A percentile compares a stretch with the other conserved stretches of the same genome.
phyloP scores from a whole-genome alignment of 345 rosid genomes.

The Capsella bursapastoris region DNA sequence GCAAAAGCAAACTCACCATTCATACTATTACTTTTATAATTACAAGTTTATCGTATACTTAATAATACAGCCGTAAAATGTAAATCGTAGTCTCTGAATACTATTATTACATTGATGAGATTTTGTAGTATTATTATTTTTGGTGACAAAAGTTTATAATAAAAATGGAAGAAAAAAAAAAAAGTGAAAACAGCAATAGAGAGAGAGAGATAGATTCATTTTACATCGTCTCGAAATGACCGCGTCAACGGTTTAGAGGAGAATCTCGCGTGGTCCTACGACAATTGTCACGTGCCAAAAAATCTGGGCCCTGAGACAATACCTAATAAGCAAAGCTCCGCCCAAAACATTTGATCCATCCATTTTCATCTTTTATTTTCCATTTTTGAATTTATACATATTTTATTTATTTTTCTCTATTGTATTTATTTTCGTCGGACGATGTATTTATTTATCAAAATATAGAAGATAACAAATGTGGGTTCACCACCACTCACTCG shows the following conservation, averaged over 20 bases:
- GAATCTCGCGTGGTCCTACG: slow-evolving; percentile 34
- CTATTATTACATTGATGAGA: too few relatives aligned
- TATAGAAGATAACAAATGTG: slow-evolving; percentile 14
- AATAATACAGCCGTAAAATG: too few relatives aligned
- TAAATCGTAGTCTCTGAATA: too few relatives aligned
- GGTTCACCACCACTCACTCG: slow-evolving; percentile 32
- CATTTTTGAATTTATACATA: not conserved
- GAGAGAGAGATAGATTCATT: slow-evolving; percentile 16
- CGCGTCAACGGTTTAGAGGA: slow-evolving; percentile 31
- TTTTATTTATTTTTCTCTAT: not conserved
- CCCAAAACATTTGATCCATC: slow-evolving; percentile 39
- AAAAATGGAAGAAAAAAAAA: too few relatives aligned
- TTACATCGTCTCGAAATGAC: slow-evolving; percentile 31
- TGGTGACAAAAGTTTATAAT: too few relatives aligned
- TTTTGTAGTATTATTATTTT: too few relatives aligned
- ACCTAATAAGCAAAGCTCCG: slow-evolving; percentile 37
- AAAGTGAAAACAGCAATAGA: too few relatives aligned
- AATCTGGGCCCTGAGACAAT: slow-evolving; percentile 38
- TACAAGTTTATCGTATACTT: too few relatives aligned
- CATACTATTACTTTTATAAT: too few relatives aligned
- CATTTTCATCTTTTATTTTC: slow-evolving; percentile 29
- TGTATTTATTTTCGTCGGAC: not conserved
- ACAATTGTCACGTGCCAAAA: slow-evolving; percentile 38
- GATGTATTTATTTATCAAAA: not conserved
- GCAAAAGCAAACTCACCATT: too few relatives aligned